phyloP scores from a whole-genome alignment of 2,329 filamentous ascomycete species.

The Pestalotiopsis sp. region DNA sequence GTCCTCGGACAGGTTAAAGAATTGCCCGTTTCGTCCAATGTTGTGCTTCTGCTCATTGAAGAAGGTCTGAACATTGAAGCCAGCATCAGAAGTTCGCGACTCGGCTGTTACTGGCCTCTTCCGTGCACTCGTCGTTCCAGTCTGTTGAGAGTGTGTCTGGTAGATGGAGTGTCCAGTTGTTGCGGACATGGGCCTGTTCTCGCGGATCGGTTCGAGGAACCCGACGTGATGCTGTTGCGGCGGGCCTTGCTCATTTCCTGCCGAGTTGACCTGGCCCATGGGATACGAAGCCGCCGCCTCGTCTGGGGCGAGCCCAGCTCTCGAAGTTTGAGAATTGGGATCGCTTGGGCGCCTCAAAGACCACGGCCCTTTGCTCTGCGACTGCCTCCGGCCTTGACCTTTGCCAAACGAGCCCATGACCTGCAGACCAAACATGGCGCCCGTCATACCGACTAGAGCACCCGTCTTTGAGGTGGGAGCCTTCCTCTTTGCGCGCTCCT shows the following conservation, averaged over 20 bases:
- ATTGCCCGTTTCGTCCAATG: constrained; percentile 52
- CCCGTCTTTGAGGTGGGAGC: constrained; percentile 27
- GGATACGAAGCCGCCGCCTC: background rate
- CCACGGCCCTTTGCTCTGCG: constrained; percentile 2
- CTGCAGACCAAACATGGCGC: constrained; percentile 30
- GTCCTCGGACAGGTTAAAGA: constrained; percentile 53
- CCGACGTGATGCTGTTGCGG: constrained; percentile 23
- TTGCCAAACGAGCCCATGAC: constrained; percentile 31
- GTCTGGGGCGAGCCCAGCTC: background rate
- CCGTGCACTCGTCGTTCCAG: constrained; percentile 18
- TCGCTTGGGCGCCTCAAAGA: constrained; percentile 3
- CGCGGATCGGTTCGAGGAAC: constrained; percentile 27
- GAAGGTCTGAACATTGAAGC: constrained; percentile 32
- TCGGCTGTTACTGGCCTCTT: constrained; percentile 19
- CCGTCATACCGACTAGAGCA: constrained; percentile 30
- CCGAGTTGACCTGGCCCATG: background rate
- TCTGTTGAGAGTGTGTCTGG: constrained; percentile 23
- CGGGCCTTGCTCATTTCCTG: constrained; percentile 6
- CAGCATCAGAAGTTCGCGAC: constrained; percentile 17
- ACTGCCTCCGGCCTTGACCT: constrained; percentile 5
- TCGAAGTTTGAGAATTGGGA: constrained; percentile 16
- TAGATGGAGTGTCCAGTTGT: constrained; percentile 19
- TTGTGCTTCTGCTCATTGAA: constrained; percentile 20
- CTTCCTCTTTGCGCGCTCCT: constrained; percentile 36
- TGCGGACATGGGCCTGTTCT: constrained; percentile 20